These are phyloP conservation scores for Rhodotorula mucilaginosa DNA, from an alignment of 1,284 basidiomycete genomes.

Conservation along the genomic window DNA sequence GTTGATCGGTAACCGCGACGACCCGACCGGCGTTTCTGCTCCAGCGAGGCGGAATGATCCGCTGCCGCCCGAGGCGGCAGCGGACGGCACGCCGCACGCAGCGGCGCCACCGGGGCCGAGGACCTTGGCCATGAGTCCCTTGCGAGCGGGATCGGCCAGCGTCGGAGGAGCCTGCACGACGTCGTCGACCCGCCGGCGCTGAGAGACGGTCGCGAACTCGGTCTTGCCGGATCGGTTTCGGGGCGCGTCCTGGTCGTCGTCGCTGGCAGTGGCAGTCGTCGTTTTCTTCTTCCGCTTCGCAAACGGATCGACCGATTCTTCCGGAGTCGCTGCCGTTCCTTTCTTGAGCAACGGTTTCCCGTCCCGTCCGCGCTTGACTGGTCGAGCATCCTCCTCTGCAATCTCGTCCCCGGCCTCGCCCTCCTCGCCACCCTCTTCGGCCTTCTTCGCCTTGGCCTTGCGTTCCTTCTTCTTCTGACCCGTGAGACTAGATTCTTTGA, in stretches of 20 bases:
- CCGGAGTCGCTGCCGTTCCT: conserved; percentile 28
- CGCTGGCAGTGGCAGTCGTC: background rate
- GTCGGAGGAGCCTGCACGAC: conserved; percentile 36
- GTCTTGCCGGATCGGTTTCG: conserved; percentile 20
- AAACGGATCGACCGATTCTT: conserved; percentile 34
- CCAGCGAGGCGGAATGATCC: conserved; percentile 14
- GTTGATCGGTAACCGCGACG: conserved; percentile 30
- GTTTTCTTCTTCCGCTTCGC: conserved; percentile 4
- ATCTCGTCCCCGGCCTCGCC: background rate
- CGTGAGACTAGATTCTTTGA: conserved; percentile 24
- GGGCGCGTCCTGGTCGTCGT: background rate
- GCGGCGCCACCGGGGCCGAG: conserved; percentile 21
- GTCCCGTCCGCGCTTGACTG: background rate
- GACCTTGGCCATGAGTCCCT: conserved; percentile 22
- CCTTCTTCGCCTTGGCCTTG: conserved; percentile 28
- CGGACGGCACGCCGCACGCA: background rate
- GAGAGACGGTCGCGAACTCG: conserved; percentile 28
- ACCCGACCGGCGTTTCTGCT: conserved; percentile 26
- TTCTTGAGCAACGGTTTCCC: conserved; percentile 17
- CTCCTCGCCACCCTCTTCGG: conserved; percentile 10
- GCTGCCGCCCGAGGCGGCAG: conserved; percentile 4
- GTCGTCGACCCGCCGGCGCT: conserved; percentile 16
- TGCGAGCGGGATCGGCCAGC: conserved; percentile 26
- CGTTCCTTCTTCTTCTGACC: conserved; percentile 29
- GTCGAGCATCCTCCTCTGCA: conserved; percentile 9